Percentiles rank a stretch among this genome's conserved stretches.
These are phyloP conservation scores for Cercospora beticola DNA, from an alignment of 2,329 filamentous ascomycete species.

Conservation along the genomic window DNA sequence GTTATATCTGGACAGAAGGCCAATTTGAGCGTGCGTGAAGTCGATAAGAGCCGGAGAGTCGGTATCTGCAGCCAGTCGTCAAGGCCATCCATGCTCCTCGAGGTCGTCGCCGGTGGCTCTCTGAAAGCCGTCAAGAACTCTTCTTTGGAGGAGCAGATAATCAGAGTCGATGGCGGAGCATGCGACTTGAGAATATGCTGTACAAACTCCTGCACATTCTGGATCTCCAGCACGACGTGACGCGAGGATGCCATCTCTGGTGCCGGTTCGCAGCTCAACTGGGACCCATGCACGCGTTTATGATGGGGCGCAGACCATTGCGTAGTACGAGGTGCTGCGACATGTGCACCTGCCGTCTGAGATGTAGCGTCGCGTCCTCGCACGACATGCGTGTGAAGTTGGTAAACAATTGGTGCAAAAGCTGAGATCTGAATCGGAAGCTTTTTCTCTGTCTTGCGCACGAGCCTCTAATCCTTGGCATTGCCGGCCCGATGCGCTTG, in stretches of 20 bases:
- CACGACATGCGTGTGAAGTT: not conserved
- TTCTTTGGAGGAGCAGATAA: constrained; percentile 67
- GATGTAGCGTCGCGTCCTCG: not conserved
- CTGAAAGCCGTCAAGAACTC: constrained; percentile 63
- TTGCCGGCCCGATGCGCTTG: not conserved
- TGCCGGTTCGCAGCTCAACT: not conserved
- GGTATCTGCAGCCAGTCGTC: constrained; percentile 38
- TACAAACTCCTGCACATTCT: constrained; percentile 56
- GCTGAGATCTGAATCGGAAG: not conserved
- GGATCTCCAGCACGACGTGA: constrained; percentile 43
- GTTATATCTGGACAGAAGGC: constrained; percentile 74
- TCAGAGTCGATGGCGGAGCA: constrained; percentile 60
- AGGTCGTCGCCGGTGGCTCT: not conserved
- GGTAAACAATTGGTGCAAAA: not conserved
- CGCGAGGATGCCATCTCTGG: constrained; percentile 11
- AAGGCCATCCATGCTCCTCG: constrained; percentile 1
- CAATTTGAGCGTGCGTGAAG: constrained; percentile 67
- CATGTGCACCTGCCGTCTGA: not conserved
- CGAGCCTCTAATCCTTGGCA: not conserved
- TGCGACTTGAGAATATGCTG: constrained; percentile 61
- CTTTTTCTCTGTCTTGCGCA: not conserved
- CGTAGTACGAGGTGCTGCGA: not conserved
- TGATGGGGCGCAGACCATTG: not conserved
- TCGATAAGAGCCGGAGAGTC: constrained; percentile 67
- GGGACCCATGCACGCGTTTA: not conserved